These are phyloP conservation scores for Fallopia convolvulus DNA, from an alignment of 148 eudicot genomes.

Conservation along the genomic window DNA sequence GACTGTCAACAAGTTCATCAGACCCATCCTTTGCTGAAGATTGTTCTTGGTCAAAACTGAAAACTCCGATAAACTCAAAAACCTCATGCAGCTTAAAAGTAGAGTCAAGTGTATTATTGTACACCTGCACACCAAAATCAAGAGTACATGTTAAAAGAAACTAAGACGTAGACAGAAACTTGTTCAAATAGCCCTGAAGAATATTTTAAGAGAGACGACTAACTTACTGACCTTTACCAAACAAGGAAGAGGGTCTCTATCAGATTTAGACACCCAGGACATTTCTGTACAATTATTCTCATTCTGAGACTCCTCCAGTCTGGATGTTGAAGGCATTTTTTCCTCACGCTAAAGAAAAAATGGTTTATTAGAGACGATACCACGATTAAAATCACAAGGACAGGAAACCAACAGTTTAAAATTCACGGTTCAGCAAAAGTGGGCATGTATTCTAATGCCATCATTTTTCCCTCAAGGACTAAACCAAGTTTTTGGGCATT, in stretches of 20 bases:
- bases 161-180: neutral
- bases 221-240: conserved; percentile 60
- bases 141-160: neutral
- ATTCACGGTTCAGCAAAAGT: neutral
- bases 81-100: conserved; percentile 80
- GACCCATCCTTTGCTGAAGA: conserved; percentile 30
- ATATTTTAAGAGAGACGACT: neutral
- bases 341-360: conserved; percentile 52
- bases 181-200: neutral
- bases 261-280: conserved; percentile 23
- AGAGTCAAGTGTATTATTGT: conserved; percentile 59
- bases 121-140: conserved; percentile 42
- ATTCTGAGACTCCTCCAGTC: conserved; percentile 20
- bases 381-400: neutral
- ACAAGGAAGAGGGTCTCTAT: conserved; percentile 48
- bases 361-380: conserved; percentile 4
- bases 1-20: conserved; percentile 25
- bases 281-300: conserved; percentile 28
- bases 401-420: neutral
- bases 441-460: neutral
- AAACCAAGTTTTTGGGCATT: neutral
- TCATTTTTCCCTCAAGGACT: neutral
- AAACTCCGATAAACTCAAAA: conserved; percentile 90
- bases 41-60: conserved; percentile 55
- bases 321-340: conserved; percentile 28